Evolutionary conservation across 768 basidiomycete species (phyloP).

Genomic region (Pulveroboletus ravenelii): DNA sequence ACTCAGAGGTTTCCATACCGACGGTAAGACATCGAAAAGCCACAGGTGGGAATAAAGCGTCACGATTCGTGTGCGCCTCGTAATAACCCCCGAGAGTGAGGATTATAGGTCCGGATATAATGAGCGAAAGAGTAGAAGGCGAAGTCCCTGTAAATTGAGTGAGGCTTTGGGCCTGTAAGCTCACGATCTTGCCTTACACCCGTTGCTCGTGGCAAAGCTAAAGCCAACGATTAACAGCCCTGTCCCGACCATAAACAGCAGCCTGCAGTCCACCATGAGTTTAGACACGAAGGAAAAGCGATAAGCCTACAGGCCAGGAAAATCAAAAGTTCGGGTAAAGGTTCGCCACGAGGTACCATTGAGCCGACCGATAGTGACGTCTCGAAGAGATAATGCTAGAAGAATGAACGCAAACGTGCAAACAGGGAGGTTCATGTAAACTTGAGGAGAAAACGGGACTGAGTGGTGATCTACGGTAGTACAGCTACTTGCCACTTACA

Average conservation of each 20-base stretch:
- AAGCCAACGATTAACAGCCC: slow-evolving; percentile 74
- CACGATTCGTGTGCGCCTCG: slow-evolving; percentile 61
- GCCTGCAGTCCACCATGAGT: slow-evolving; percentile 37
- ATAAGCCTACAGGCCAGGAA: slow-evolving; percentile 64
- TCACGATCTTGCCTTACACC: slow-evolving; percentile 49
- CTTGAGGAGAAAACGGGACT: slow-evolving; percentile 35
- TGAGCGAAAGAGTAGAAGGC: slow-evolving; percentile 55
- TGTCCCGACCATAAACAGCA: slow-evolving; percentile 72
- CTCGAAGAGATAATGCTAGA: slow-evolving; percentile 55
- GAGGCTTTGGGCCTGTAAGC: slow-evolving; percentile 5
- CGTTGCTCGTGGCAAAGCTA: slow-evolving; percentile 62
- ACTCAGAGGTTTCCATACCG: slow-evolving; percentile 37
- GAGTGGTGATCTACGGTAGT: slow-evolving; percentile 9
- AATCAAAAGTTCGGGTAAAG: slow-evolving; percentile 62
- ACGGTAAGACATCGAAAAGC: slow-evolving; percentile 58
- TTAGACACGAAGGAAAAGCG: slow-evolving; percentile 12
- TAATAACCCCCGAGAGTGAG: slow-evolving; percentile 61
- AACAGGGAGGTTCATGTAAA: slow-evolving; percentile 80
- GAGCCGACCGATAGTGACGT: slow-evolving; percentile 43
- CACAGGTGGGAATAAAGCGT: slow-evolving; percentile 66
- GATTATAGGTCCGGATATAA: slow-evolving; percentile 50
- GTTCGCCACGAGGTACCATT: slow-evolving; percentile 51
- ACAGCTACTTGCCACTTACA: slow-evolving; percentile 48
- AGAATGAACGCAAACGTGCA: slow-evolving; percentile 57
- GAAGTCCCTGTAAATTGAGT: slow-evolving; percentile 49